These are phyloP conservation scores for Sonneratia caseolaris DNA, from an alignment of 345 rosid genomes.

Conservation along the genomic window DNA sequence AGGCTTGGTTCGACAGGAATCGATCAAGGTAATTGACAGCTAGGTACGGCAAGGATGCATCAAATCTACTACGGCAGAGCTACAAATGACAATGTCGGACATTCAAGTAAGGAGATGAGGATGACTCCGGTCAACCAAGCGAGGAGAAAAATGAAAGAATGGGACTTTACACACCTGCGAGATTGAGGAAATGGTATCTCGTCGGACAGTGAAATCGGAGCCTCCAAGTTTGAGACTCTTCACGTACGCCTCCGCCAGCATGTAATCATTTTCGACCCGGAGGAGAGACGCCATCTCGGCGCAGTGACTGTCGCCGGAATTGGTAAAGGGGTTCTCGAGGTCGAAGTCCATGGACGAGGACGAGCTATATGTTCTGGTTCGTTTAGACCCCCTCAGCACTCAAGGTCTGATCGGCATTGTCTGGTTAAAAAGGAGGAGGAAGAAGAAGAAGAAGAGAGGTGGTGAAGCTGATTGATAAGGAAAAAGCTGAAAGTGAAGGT, in stretches of 20 bases:
- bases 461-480: neutral
- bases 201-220: slow-evolving; percentile 33
- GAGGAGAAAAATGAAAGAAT: neutral
- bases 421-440: neutral
- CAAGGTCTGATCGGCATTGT: neutral
- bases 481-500: neutral
- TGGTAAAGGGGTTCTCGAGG: slow-evolving; percentile 61
- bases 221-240: slow-evolving; percentile 24
- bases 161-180: slow-evolving; percentile 20
- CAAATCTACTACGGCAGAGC: slow-evolving; percentile 27
- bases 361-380: neutral
- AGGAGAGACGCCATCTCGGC: slow-evolving; percentile 31
- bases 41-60: slow-evolving; percentile 49
- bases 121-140: neutral
- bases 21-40: slow-evolving; percentile 80
- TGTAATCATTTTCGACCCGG: slow-evolving; percentile 52
- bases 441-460: slow-evolving; percentile 1
- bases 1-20: slow-evolving; percentile 50
- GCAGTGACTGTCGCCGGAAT: slow-evolving; percentile 7
- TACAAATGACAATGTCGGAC: slow-evolving; percentile 13
- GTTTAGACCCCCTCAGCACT: neutral
- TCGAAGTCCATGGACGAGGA: slow-evolving; percentile 53
- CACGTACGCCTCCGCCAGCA: slow-evolving; percentile 38
- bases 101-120: neutral
- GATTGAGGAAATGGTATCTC: slow-evolving; percentile 34